phyloP scores from a whole-genome alignment of 371 early-diverging fungal genomes.

The Sporodiniella umbellata region DNA sequence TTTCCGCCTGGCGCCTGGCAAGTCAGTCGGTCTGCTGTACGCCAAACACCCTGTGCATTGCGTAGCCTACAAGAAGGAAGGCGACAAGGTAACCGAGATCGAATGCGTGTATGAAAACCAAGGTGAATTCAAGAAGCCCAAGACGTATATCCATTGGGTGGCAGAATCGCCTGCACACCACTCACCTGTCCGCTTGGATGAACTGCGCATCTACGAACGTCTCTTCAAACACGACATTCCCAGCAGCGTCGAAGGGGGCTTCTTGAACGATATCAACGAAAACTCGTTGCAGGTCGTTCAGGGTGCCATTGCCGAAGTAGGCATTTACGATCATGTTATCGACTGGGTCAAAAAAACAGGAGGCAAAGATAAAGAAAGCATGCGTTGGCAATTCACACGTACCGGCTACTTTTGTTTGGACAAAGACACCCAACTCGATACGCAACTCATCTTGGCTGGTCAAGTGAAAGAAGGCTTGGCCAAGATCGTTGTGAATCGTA shows the following conservation, averaged over 20 bases:
- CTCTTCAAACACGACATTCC: slow-evolving; percentile 94
- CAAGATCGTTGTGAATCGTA: slow-evolving; percentile 80
- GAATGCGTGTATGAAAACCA: slow-evolving; percentile 77
- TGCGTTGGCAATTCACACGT: slow-evolving; percentile 95
- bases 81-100: slow-evolving; percentile 77
- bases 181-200: slow-evolving; percentile 81
- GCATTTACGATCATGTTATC: slow-evolving; percentile 65
- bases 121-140: slow-evolving; percentile 77
- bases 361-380: slow-evolving; percentile 64
- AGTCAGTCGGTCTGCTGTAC: slow-evolving; percentile 92
- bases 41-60: slow-evolving; percentile 85
- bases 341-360: slow-evolving; percentile 48
- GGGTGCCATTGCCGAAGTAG: slow-evolving; percentile 82
- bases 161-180: slow-evolving; percentile 76
- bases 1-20: slow-evolving; percentile 90
- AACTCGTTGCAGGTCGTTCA: slow-evolving; percentile 71
- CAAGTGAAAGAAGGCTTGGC: slow-evolving; percentile 38
- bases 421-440: slow-evolving; percentile 71
- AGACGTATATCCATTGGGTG: slow-evolving; percentile 99
- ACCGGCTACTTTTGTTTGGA: slow-evolving; percentile 98
- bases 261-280: slow-evolving; percentile 87
- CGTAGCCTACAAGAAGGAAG: slow-evolving; percentile 70
- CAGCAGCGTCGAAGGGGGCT: slow-evolving; percentile 86
- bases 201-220: slow-evolving; percentile 81
- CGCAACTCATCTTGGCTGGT: slow-evolving; percentile 34